These are phyloP conservation scores for Paecilomyces variotii DNA, from an alignment of 2,329 filamentous ascomycete species.

Conservation along the genomic window DNA sequence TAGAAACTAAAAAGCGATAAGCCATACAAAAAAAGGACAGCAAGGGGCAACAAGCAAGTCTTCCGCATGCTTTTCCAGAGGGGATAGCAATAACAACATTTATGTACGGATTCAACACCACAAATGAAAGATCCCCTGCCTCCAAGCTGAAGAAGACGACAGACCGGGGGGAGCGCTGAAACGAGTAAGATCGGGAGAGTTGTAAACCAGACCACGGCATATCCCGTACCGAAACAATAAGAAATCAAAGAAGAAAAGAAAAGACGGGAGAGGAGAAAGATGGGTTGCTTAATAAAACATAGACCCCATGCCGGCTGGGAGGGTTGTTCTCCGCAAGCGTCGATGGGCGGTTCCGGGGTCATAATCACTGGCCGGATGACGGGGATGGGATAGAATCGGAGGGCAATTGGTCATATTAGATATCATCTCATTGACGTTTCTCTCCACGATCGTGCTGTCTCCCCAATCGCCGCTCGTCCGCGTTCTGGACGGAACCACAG, in stretches of 20 bases:
- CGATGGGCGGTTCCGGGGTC: neutral
- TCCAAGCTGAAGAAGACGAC: neutral
- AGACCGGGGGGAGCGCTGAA: neutral
- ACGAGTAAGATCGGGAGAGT: neutral
- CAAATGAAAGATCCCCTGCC: neutral
- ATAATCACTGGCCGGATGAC: neutral
- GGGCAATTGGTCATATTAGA: neutral
- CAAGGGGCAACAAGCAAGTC: neutral
- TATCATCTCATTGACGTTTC: neutral
- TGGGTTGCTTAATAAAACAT: neutral
- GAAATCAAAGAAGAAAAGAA: conserved; percentile 2
- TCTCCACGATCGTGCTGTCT: neutral
- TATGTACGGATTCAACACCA: neutral
- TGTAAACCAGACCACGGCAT: neutral
- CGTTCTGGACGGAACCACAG: neutral
- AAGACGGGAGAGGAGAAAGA: neutral
- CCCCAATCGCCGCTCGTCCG: neutral
- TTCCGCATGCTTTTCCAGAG: neutral
- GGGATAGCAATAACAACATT: neutral
- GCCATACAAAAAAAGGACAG: neutral
- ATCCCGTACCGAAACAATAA: neutral
- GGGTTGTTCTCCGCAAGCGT: neutral
- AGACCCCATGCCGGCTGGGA: neutral
- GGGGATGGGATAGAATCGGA: neutral
- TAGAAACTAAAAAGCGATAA: neutral